Conservation (phyloP, 768 basidiomycete species). For the Kwoniella heveanensis region DNA sequence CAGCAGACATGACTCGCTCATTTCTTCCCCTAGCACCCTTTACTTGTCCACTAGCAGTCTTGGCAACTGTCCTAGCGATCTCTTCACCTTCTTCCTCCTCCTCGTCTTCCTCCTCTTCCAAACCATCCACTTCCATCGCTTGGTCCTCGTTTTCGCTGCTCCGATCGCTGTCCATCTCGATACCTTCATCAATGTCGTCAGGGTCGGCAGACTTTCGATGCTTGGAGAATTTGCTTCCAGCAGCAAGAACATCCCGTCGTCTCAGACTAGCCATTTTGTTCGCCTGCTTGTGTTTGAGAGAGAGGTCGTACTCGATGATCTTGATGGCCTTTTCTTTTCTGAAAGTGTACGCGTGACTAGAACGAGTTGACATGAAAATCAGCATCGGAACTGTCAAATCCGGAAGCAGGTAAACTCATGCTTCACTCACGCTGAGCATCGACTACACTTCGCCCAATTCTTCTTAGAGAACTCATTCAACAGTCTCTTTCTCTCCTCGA, state of each 20-base stretch:
- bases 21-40: slow-evolving; percentile 78
- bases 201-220: slow-evolving; percentile 23
- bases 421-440: slow-evolving; percentile 75
- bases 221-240: slow-evolving; percentile 19
- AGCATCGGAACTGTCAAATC: too few relatives aligned
- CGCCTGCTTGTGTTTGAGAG: slow-evolving; percentile 71
- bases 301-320: slow-evolving; percentile 88
- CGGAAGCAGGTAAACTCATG: background rate
- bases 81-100: slow-evolving; percentile 62
- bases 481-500: slow-evolving; percentile 78
- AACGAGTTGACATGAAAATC: too few relatives aligned
- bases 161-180: slow-evolving; percentile 57
- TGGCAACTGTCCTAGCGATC: slow-evolving; percentile 48
- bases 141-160: slow-evolving; percentile 38
- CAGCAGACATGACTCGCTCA: slow-evolving; percentile 85
- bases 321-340: slow-evolving; percentile 93
- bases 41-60: slow-evolving; percentile 70
- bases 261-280: slow-evolving; percentile 63
- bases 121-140: slow-evolving; percentile 51
- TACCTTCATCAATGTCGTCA: slow-evolving; percentile 54
- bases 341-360: slow-evolving; percentile 77
- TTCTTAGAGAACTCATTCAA: slow-evolving; percentile 78
- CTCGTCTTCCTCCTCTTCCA: slow-evolving; percentile 57
- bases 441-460: slow-evolving; percentile 69
- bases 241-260: slow-evolving; percentile 73